Evolutionary conservation across 2,329 filamentous ascomycete genomes (phyloP), one percentile per base, ranked within the genome.

Genomic region (Xylariaceae sp.): DNA sequence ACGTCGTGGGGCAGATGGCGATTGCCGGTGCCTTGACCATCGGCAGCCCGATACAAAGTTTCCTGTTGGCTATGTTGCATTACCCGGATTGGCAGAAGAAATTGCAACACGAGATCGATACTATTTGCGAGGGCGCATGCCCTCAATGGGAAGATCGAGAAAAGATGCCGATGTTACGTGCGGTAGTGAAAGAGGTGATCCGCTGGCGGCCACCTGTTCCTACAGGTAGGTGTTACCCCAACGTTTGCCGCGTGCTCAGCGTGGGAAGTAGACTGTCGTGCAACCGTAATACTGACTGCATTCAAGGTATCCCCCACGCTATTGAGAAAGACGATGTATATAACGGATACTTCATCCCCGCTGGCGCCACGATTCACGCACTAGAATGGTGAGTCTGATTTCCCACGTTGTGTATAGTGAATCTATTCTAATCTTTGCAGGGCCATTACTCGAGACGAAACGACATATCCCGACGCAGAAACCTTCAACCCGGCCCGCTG

Each of bases 161-260:
- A 32, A 63, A 63, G 19, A 44, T 76, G 33, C 73, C 72, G 3
- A 49, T 69, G 43, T 56, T 75, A 31, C 61, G 72, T 18, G 73
- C 73, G 1, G 64, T 71, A 9, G 67, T 76, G 29, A 73, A 75
- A 53, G 73, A 79, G 55, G 64, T 67, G 0, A 63, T 77, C 16
- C 65, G 76, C n/a, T 78, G 73, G 72, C 63, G 73, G 38, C 72
- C 73, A 19, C 71, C 73, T 3, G 73, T 77, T 9, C 73, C 74
- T 4, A 76, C 73, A 26, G 72, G 73, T 66, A 45, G 29, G 63
- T 44, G 11, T 22, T 36, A 6, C 22, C 3, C 13, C n/a, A 31
- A 8, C 12, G 7, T 32, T 13, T n/a, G n/a, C n/a, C n/a, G n/a
- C n/a, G n/a, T n/a, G n/a, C n/a, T 17, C 30, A 17, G 30, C 30